Percentiles rank a stretch among this genome's conserved stretches.
Conservation (phyloP, 1,284 basidiomycete genomes). For the Thelephora terrestris region DNA sequence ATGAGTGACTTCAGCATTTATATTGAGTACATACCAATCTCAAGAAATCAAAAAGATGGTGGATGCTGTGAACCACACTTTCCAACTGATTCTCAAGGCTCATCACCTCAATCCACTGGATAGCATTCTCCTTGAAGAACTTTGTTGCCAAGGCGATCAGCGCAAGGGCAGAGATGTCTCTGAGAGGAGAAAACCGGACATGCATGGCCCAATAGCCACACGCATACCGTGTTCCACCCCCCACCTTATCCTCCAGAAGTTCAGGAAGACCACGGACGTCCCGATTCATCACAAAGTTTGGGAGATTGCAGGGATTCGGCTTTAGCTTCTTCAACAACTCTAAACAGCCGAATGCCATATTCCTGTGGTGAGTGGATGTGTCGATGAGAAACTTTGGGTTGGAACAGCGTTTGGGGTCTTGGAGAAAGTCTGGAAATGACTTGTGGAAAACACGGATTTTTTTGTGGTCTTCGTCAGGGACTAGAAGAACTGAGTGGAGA, state of each 20-base stretch:
- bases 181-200: not conserved
- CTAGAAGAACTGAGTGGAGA: conserved; percentile 7
- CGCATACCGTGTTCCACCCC: not conserved
- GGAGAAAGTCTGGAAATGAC: conserved; percentile 14
- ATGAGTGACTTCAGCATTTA: too few relatives aligned
- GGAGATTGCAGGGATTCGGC: not conserved
- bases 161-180: not conserved
- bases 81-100: not conserved
- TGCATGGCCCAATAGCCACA: not conserved
- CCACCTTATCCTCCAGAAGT: not conserved
- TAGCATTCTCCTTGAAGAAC: not conserved
- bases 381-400: not conserved
- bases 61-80: too few relatives aligned
- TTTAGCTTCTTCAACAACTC: not conserved
- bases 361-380: not conserved
- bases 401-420: not conserved
- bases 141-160: too few relatives aligned
- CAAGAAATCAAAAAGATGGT: too few relatives aligned
- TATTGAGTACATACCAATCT: too few relatives aligned
- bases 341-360: not conserved
- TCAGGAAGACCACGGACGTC: not conserved
- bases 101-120: not conserved
- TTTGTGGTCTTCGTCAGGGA: not conserved
- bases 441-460: conserved; percentile 13
- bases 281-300: not conserved